Evolutionary conservation across 768 basidiomycete genomes (phyloP).

Genomic region (Suillus placidus): DNA sequence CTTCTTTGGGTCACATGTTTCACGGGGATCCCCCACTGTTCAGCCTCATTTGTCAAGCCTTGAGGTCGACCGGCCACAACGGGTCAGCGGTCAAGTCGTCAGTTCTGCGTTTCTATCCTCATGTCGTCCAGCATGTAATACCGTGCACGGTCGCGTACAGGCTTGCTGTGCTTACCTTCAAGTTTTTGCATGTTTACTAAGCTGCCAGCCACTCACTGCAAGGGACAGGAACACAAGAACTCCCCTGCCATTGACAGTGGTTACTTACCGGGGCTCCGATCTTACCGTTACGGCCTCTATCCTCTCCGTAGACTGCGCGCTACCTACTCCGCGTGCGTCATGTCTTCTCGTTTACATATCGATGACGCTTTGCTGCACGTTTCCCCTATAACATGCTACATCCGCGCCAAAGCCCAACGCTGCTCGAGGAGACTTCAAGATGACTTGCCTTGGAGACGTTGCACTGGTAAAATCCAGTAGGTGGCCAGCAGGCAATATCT

Average conservation of each 20-base stretch:
- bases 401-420: background rate
- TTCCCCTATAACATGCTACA: background rate
- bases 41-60: background rate
- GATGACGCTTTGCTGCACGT: background rate
- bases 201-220: background rate
- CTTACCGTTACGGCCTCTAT: background rate
- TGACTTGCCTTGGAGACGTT: background rate
- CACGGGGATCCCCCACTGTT: background rate
- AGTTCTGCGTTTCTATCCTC: background rate
- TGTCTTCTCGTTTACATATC: background rate
- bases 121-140: background rate
- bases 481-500: background rate
- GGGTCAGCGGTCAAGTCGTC: background rate
- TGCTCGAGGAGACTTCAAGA: background rate
- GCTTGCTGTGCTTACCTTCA: slow-evolving; percentile 2
- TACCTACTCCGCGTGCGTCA: background rate
- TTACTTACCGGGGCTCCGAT: background rate
- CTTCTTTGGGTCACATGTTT: background rate
- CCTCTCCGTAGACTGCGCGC: background rate
- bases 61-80: background rate
- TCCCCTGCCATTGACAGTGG: background rate
- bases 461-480: background rate
- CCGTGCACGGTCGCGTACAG: background rate
- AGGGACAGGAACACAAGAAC: background rate
- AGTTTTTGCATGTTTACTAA: background rate